Evolutionary conservation across 805 yeast species (phyloP).

Genomic region (Isabelozyma pseudorhagii): DNA sequence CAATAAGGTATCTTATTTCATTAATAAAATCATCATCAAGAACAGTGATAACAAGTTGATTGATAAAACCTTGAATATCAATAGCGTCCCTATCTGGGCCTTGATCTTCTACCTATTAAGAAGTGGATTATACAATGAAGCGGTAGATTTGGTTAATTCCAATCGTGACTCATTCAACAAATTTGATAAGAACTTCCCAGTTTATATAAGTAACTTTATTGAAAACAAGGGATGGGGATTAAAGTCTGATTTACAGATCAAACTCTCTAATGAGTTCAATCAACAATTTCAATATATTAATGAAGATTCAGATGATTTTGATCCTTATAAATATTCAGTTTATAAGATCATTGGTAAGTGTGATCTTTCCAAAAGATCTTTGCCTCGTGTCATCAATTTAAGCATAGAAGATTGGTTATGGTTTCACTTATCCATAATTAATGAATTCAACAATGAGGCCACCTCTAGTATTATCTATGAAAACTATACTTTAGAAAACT

Average conservation of each 20-base stretch:
- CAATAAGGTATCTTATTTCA: conserved; percentile 66
- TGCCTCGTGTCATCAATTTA: conserved; percentile 64
- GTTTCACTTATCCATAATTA: conserved; percentile 79
- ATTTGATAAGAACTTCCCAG: conserved; percentile 79
- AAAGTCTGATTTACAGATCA: conserved; percentile 63
- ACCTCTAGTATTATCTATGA: conserved; percentile 59
- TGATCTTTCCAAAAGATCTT: conserved; percentile 59
- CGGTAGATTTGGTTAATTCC: conserved; percentile 61
- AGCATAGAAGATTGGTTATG: conserved; percentile 96
- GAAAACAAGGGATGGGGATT: conserved; percentile 53
- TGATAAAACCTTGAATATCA: conserved; percentile 47
- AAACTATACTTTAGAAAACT: conserved; percentile 65
- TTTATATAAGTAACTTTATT: conserved; percentile 67
- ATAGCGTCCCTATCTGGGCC: conserved; percentile 95
- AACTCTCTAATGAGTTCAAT: conserved; percentile 76
- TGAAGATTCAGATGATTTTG: conserved; percentile 53
- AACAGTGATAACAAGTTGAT: conserved; percentile 21
- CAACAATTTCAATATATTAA: conserved; percentile 68
- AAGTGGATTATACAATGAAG: conserved; percentile 79
- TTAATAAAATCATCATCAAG: conserved; percentile 32
- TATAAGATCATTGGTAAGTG: conserved; percentile 94
- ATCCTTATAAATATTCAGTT: conserved; percentile 86
- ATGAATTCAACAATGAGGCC: conserved; percentile 55
- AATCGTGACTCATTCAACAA: conserved; percentile 75
- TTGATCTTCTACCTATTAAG: conserved; percentile 78